Evolutionary conservation across 768 basidiomycete species (phyloP).

Genomic region (Tephrocybe sp.): DNA sequence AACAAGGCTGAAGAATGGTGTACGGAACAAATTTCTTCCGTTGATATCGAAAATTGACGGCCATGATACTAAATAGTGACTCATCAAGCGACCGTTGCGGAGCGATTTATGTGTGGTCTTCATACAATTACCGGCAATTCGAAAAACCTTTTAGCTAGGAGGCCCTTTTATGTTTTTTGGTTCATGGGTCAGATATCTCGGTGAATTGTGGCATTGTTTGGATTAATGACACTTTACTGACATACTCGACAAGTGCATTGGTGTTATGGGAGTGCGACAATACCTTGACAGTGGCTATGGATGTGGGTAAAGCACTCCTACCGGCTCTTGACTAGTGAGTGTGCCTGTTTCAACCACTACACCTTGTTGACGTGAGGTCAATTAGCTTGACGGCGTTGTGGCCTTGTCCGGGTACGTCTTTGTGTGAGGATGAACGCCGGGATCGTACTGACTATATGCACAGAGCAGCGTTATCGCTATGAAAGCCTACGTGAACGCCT

Average conservation of each 20-base stretch:
- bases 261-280: constrained; percentile 63
- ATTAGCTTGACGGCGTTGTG: constrained; percentile 53
- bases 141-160: constrained; percentile 46
- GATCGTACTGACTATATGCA: constrained; percentile 11
- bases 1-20: constrained; percentile 68
- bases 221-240: constrained; percentile 4
- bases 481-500: constrained; percentile 46
- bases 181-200: constrained; percentile 71
- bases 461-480: constrained; percentile 56
- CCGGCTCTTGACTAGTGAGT: constrained; percentile 57
- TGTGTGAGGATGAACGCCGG: too few species aligned
- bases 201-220: constrained; percentile 28
- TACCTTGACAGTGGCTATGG: constrained; percentile 57
- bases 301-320: constrained; percentile 61
- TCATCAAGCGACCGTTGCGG: constrained; percentile 60
- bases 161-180: constrained; percentile 75
- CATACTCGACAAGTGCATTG: constrained; percentile 41
- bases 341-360: constrained; percentile 12
- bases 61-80: constrained; percentile 39
- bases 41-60: constrained; percentile 2
- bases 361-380: constrained; percentile 11
- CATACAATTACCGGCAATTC: constrained; percentile 59
- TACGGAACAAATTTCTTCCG: constrained; percentile 32
- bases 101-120: constrained; percentile 59
- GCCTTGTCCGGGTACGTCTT: constrained; percentile 58